Base-by-base conservation (phyloP, 2,329 filamentous ascomycete species). In the Trichoderma koningii region DNA sequence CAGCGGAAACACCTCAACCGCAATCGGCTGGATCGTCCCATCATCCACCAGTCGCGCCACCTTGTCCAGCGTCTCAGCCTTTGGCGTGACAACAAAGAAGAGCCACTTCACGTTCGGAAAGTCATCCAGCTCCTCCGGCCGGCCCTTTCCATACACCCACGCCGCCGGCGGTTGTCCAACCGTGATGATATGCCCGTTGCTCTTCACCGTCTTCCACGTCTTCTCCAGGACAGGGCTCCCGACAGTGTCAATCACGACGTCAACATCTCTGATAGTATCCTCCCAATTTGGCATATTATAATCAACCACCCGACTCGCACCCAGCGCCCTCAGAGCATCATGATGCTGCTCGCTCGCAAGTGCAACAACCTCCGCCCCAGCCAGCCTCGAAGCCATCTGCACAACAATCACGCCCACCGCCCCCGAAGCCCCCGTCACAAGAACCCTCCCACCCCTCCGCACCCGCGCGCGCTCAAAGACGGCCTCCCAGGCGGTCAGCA, bases 121-220 rank as follows among this genome's bases (percentile, higher is more conserved):
- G 0, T 19, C 38, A 1, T 41, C 44, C 0, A 69, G 19, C 62
- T 76, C 72, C 0, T 66, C 55, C 0, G 74, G 71, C 5, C 67
- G 38, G 1, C 50, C 68, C 3, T 57, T 45, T 0, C 67, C 69
- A n/a, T 73, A 75, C 0, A 75, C 75, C 76, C 76, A 78, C 0
- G 64, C 17, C 0, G 76, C 75, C 0, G 75, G 69, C 7, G 76
- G 75, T 50, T 77, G 76, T 2, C 69, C 75, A 0, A 79, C 71
- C 0, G 77, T 78, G 0, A 79, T 69, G 10, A 78, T 73, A 0
- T 65, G 64, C 0, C 76, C 77, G 14, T 69, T 64, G 1, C 65
- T 56, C 45, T 74, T 75, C 3, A 79, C 69, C 0, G 68, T 66
- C 15, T 67, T 60, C 76, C 76, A 78, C 0, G 70, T 53, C 51